Evolutionary conservation across 1,139 yeast species (phyloP).

Genomic region (Zygoascus sp.): DNA sequence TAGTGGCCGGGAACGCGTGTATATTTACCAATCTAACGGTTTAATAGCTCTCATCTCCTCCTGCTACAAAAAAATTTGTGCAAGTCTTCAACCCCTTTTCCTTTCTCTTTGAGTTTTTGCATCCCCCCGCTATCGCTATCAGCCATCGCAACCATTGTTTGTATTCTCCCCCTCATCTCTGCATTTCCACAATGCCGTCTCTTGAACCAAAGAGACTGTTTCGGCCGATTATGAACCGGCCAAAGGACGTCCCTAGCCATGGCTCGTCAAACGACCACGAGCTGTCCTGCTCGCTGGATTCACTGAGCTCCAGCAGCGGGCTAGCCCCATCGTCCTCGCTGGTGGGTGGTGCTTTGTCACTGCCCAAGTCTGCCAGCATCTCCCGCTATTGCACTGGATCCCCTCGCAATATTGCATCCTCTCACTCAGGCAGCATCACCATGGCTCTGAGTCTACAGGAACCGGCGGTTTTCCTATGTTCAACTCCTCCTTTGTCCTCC

Average conservation of each 20-base stretch:
- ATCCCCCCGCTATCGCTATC: background rate
- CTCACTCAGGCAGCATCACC: constrained; percentile 34
- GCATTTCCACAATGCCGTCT: background rate
- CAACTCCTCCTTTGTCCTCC: constrained; percentile 21
- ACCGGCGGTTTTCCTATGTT: constrained; percentile 31
- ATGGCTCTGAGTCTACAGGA: constrained; percentile 35
- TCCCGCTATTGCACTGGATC: constrained; percentile 31
- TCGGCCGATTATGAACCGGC: background rate
- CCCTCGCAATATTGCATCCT: constrained; percentile 31
- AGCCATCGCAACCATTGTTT: background rate
- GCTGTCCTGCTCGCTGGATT: background rate
- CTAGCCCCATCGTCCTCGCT: background rate
- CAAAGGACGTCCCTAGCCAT: too few relatives aligned
- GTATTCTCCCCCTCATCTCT: background rate
- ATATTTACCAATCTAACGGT: too few relatives aligned
- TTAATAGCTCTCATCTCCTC: too few relatives aligned
- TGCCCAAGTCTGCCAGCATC: background rate
- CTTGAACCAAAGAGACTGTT: background rate
- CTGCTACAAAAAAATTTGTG: too few relatives aligned
- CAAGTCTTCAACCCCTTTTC: too few relatives aligned
- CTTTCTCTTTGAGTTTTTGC: too few relatives aligned
- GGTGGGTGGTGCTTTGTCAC: background rate
- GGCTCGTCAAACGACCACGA: background rate
- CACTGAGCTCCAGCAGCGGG: too few relatives aligned
- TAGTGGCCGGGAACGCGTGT: too few relatives aligned